Evolutionary conservation across 1,284 basidiomycete species (phyloP).

Genomic region (Malassezia restricta): DNA sequence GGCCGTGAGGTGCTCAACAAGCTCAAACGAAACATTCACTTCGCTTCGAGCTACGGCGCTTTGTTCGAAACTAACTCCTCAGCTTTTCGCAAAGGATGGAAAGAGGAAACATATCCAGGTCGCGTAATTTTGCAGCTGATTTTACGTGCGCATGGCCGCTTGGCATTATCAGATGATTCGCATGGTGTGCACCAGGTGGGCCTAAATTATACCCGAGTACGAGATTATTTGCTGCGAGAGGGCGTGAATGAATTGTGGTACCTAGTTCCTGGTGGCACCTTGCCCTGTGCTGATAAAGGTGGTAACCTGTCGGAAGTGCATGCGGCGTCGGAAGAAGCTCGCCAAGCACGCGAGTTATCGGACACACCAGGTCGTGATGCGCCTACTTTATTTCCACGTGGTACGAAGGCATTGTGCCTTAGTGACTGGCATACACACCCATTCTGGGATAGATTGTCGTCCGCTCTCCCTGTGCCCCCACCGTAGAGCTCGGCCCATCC

Average conservation of each 20-base stretch:
- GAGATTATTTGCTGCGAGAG: constrained; percentile 57
- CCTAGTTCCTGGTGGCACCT: constrained; percentile 39
- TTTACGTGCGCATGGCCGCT: constrained; percentile 55
- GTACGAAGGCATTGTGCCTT: constrained; percentile 3
- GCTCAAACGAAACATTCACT: constrained; percentile 64
- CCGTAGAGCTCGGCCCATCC: no score
- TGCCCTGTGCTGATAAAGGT: not conserved
- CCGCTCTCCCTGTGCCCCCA: not conserved
- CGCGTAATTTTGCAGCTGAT: constrained; percentile 65
- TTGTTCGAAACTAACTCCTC: constrained; percentile 88
- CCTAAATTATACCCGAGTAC: constrained; percentile 63
- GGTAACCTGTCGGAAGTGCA: not conserved
- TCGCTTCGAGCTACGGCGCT: constrained; percentile 69
- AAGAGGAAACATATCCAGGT: constrained; percentile 63
- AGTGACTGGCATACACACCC: not conserved
- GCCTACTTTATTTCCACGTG: constrained; percentile 2
- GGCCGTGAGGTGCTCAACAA: constrained; percentile 50
- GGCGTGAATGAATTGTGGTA: constrained; percentile 64
- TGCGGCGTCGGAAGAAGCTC: not conserved
- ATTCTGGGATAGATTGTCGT: constrained; percentile 6
- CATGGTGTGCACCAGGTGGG: constrained; percentile 81
- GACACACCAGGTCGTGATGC: not conserved
- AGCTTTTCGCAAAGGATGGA: constrained; percentile 83
- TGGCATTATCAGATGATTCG: constrained; percentile 87
- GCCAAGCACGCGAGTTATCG: not conserved